Conservation (phyloP, 306 rosid genomes). For the Crataegus laevigata region DNA sequence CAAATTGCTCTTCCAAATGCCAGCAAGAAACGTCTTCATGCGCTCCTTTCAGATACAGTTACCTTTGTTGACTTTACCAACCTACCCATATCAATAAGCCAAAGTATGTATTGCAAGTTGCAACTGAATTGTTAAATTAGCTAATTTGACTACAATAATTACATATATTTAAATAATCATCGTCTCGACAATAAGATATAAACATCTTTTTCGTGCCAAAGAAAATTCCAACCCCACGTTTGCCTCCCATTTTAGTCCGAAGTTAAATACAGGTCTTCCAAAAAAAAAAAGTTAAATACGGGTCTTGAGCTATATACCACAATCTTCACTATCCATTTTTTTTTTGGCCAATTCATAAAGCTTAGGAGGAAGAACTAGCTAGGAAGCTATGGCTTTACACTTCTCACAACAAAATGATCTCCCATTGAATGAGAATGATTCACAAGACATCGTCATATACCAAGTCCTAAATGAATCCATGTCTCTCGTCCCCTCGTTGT, state of each 20-base stretch:
- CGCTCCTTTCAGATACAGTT: not conserved
- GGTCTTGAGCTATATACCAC: not conserved
- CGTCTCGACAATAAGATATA: too few species aligned
- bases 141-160: too few species aligned
- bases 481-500: slow-evolving; percentile 16
- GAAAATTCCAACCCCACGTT: slow-evolving; percentile 22
- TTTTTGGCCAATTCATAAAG: not conserved
- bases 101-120: not conserved
- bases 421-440: slow-evolving; percentile 78
- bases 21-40: not conserved
- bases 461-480: slow-evolving; percentile 66
- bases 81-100: not conserved
- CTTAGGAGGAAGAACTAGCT: not conserved
- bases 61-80: not conserved
- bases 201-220: slow-evolving; percentile 13
- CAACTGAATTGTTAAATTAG: not conserved
- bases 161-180: too few species aligned
- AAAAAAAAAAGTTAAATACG: slow-evolving; percentile 17
- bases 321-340: slow-evolving; percentile 3
- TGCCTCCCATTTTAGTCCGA: not conserved
- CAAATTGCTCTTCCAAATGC: not conserved
- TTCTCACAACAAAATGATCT: slow-evolving; percentile 44
- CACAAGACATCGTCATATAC: slow-evolving; percentile 85
- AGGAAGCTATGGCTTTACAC: slow-evolving; percentile 28
- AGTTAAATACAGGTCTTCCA: slow-evolving; percentile 9